A percentile compares a stretch with the other conserved stretches of the same genome.
phyloP scores from a whole-genome alignment of 352 stramenopile genomes.

The Phytophthora fragariaefolia region DNA sequence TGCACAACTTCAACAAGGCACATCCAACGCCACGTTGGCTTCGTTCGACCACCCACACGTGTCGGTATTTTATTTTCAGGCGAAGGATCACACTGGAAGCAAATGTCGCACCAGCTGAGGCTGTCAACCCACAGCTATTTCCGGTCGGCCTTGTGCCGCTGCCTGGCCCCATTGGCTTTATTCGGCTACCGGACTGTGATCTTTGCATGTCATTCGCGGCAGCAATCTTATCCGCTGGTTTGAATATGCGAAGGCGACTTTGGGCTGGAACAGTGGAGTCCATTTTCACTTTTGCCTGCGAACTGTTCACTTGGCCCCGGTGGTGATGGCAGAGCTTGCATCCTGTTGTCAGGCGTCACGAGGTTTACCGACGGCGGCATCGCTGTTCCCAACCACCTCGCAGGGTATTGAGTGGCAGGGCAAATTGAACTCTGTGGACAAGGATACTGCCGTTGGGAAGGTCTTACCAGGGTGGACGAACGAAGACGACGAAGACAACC shows the following conservation, averaged over 20 bases:
- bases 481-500: conserved; percentile 24
- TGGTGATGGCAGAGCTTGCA: conserved; percentile 11
- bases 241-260: conserved; percentile 5
- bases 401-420: conserved; percentile 4
- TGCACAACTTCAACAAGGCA: conserved; percentile 31
- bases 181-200: conserved; percentile 1
- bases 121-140: background rate
- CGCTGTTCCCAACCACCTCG: conserved; percentile 7
- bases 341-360: background rate
- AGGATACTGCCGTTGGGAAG: conserved; percentile 6
- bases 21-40: background rate
- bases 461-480: background rate
- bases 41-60: background rate
- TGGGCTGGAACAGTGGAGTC: background rate
- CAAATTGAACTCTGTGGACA: conserved; percentile 8
- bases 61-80: background rate
- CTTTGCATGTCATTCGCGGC: conserved; percentile 6
- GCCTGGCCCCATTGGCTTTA: background rate
- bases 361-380: background rate
- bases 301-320: background rate
- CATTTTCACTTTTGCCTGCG: conserved; percentile 17
- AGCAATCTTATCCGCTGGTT: conserved; percentile 29
- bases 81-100: no score
- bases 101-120: no score
- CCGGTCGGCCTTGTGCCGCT: background rate